Percentiles rank a stretch among this genome's conserved stretches.
Conservation (phyloP, 192 early-diverging fungal genomes). For the Jimgerdemannia flammicorona region DNA sequence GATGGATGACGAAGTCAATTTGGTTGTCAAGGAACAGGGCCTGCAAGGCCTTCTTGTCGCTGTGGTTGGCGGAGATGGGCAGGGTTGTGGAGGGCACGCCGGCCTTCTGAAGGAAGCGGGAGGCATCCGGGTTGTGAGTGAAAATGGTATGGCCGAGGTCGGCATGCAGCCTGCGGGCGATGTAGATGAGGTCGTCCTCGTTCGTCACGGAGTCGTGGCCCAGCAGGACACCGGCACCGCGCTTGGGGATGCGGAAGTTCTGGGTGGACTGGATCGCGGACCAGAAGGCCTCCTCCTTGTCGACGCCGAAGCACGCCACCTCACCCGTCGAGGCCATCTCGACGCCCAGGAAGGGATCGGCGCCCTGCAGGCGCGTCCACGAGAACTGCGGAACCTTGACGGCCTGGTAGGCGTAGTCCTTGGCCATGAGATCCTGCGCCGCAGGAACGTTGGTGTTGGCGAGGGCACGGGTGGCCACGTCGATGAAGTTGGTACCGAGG, state of each 20-base stretch:
- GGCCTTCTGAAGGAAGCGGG: slow-evolving; percentile 39
- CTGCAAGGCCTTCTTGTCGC: slow-evolving; percentile 53
- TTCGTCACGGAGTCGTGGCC: slow-evolving; percentile 71
- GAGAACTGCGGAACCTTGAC: slow-evolving; percentile 96
- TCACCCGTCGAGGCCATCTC: slow-evolving; percentile 99
- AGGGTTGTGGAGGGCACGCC: slow-evolving; percentile 32
- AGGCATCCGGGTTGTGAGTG: slow-evolving; percentile 61
- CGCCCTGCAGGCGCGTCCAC: slow-evolving; percentile 93
- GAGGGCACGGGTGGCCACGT: slow-evolving; percentile 83
- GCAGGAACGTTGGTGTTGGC: slow-evolving; percentile 56
- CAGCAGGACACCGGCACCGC: slow-evolving; percentile 65
- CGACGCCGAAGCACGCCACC: slow-evolving; percentile 93
- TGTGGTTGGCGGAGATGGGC: slow-evolving; percentile 48
- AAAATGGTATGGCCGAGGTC: slow-evolving; percentile 64
- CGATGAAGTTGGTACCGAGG: slow-evolving; percentile 87
- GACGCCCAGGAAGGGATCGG: slow-evolving; percentile 95
- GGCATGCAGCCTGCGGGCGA: slow-evolving; percentile 59
- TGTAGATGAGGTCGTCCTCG: slow-evolving; percentile 60
- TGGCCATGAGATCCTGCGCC: slow-evolving; percentile 51
- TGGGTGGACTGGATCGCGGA: slow-evolving; percentile 81
- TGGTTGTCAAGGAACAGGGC: slow-evolving; percentile 52
- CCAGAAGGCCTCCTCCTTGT: slow-evolving; percentile 87
- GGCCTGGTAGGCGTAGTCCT: slow-evolving; percentile 69
- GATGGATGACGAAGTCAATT: slow-evolving; percentile 70
- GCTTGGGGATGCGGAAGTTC: slow-evolving; percentile 81